Evolutionary conservation across 1,139 yeast species (phyloP).

Genomic region (Hansenula sp.): DNA sequence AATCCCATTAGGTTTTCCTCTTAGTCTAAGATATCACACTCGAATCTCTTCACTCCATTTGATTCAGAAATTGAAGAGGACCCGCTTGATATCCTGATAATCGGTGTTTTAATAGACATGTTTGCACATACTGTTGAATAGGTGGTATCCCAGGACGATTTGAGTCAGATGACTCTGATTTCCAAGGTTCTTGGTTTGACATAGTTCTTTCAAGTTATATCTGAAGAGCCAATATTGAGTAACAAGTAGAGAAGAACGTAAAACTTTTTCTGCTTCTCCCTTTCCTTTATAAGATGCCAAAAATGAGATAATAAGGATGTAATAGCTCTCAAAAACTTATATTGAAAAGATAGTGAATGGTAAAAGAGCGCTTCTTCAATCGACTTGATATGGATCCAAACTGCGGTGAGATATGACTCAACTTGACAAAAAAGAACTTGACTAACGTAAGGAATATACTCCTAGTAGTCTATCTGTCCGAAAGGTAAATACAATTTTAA

Average conservation of each 20-base stretch:
- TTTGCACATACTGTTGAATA: slow-evolving; percentile 20
- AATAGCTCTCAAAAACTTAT: too few relatives aligned
- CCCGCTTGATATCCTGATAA: too few relatives aligned
- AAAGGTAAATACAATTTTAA: background rate
- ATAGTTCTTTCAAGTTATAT: background rate
- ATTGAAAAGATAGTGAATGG: too few relatives aligned
- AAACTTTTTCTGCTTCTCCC: background rate
- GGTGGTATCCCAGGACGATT: slow-evolving; percentile 20
- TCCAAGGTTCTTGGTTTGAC: slow-evolving; percentile 15
- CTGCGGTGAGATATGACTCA: background rate
- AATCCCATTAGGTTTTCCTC: background rate
- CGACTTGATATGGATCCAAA: too few relatives aligned
- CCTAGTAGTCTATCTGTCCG: background rate
- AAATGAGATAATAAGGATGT: background rate
- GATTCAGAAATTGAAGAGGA: background rate
- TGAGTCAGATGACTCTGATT: slow-evolving; percentile 10
- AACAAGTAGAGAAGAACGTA: background rate
- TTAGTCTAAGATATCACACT: background rate
- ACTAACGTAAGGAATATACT: background rate
- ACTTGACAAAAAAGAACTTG: background rate
- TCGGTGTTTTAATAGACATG: too few relatives aligned
- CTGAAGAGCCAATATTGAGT: background rate
- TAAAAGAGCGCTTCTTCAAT: too few relatives aligned
- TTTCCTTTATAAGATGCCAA: background rate
- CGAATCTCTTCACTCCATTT: background rate